These are phyloP conservation scores for Mucor plumbeus DNA, from an alignment of 371 early-diverging fungal genomes.

Conservation along the genomic window DNA sequence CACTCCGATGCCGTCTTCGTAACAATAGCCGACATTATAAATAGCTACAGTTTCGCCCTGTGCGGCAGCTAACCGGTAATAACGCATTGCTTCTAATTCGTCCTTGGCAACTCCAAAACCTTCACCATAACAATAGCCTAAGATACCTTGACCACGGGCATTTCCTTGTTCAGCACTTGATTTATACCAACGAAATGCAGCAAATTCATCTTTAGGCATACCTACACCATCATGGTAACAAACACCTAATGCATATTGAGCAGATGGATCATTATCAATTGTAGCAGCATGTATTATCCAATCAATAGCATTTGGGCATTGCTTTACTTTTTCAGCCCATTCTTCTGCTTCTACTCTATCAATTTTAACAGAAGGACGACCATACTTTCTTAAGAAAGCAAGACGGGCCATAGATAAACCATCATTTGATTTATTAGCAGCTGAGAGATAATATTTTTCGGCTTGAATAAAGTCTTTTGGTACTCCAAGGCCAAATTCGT, in stretches of 20 bases:
- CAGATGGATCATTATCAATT: conserved; percentile 37
- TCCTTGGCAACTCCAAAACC: conserved; percentile 78
- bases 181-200: conserved; percentile 66
- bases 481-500: conserved; percentile 80
- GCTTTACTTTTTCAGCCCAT: conserved; percentile 49
- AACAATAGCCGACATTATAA: conserved; percentile 92
- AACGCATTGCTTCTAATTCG: conserved; percentile 75
- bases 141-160: conserved; percentile 70
- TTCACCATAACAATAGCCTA: conserved; percentile 78
- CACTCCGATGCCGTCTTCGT: conserved; percentile 91
- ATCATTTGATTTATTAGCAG: conserved; percentile 40
- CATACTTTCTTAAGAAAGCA: conserved; percentile 77
- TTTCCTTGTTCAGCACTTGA: conserved; percentile 65
- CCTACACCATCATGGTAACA: conserved; percentile 77
- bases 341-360: conserved; percentile 70
- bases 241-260: conserved; percentile 64
- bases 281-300: conserved; percentile 69
- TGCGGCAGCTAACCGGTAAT: conserved; percentile 89
- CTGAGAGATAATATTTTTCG: conserved; percentile 60
- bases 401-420: conserved; percentile 67
- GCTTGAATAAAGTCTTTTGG: conserved; percentile 55
- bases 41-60: conserved; percentile 88
- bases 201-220: conserved; percentile 46
- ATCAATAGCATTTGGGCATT: conserved; percentile 42
- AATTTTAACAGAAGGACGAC: conserved; percentile 72